Evolutionary conservation across 371 early-diverging fungal species (phyloP).

Genomic region (Mucor lusitanicus): DNA sequence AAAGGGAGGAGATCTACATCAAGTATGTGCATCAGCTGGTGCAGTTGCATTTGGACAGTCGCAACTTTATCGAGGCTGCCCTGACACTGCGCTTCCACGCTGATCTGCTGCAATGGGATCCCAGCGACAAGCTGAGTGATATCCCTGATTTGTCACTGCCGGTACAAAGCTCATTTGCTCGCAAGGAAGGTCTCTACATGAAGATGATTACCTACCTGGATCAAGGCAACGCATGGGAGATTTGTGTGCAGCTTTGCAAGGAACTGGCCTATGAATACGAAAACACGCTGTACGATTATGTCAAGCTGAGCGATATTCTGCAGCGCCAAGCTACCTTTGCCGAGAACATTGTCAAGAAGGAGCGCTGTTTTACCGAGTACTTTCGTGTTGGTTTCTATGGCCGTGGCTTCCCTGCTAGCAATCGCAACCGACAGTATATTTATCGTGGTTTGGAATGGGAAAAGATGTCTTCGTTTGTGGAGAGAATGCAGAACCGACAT

Average conservation of each 20-base stretch:
- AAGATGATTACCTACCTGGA: constrained; percentile 66
- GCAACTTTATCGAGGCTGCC: constrained; percentile 72
- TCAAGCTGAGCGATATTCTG: constrained; percentile 55
- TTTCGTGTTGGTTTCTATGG: constrained; percentile 83
- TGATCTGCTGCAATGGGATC: constrained; percentile 69
- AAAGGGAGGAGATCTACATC: constrained; percentile 68
- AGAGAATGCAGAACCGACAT: constrained; percentile 71
- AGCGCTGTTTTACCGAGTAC: constrained; percentile 70
- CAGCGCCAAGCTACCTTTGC: constrained; percentile 59
- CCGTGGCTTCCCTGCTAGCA: constrained; percentile 56
- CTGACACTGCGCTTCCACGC: constrained; percentile 71
- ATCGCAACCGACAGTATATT: constrained; percentile 71
- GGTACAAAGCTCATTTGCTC: constrained; percentile 57
- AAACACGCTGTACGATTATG: constrained; percentile 56
- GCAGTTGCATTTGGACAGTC: constrained; percentile 59
- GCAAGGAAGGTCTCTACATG: constrained; percentile 68
- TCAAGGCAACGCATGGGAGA: constrained; percentile 72
- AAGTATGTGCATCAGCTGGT: constrained; percentile 74
- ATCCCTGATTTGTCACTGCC: constrained; percentile 57
- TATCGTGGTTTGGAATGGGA: constrained; percentile 79
- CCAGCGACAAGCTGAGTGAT: constrained; percentile 43
- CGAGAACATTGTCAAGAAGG: constrained; percentile 61
- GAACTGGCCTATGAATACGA: constrained; percentile 67
- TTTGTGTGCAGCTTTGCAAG: constrained; percentile 64
- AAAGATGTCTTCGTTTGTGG: constrained; percentile 74